Conservation (phyloP, 2,329 filamentous ascomycete genomes). For the Metarhizium guizhouense region DNA sequence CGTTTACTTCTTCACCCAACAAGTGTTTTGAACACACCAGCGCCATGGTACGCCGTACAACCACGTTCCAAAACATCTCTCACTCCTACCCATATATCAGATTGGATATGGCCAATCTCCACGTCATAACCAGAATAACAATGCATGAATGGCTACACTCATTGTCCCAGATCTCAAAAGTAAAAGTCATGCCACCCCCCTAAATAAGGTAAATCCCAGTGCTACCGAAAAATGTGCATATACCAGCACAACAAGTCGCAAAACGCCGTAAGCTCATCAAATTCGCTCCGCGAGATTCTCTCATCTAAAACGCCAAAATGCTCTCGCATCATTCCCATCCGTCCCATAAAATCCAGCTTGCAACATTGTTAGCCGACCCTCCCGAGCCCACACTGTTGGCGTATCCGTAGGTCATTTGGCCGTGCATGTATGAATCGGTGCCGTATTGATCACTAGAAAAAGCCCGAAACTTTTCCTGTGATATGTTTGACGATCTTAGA, state of each 20-base stretch:
- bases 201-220: too few species aligned
- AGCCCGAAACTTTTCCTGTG: slow-evolving; percentile 21
- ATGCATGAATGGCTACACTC: not conserved
- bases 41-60: not conserved
- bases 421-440: slow-evolving; percentile 18
- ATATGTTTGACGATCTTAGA: slow-evolving; percentile 33
- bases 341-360: slow-evolving; percentile 30
- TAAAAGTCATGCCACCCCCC: too few species aligned
- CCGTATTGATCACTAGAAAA: slow-evolving; percentile 2
- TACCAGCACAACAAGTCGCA: too few species aligned
- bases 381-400: slow-evolving; percentile 17
- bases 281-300: not conserved
- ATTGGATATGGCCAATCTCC: not conserved
- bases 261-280: not conserved
- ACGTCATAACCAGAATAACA: not conserved
- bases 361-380: slow-evolving; percentile 19
- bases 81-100: not conserved
- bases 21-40: slow-evolving; percentile 6
- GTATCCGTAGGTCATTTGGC: slow-evolving; percentile 20
- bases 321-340: slow-evolving; percentile 24
- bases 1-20: too few species aligned
- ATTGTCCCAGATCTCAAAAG: not conserved
- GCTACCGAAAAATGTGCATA: too few species aligned
- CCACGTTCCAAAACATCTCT: not conserved
- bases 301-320: not conserved